phyloP scores from a whole-genome alignment of 345 rosid species.

The Pelargonium nanum region DNA sequence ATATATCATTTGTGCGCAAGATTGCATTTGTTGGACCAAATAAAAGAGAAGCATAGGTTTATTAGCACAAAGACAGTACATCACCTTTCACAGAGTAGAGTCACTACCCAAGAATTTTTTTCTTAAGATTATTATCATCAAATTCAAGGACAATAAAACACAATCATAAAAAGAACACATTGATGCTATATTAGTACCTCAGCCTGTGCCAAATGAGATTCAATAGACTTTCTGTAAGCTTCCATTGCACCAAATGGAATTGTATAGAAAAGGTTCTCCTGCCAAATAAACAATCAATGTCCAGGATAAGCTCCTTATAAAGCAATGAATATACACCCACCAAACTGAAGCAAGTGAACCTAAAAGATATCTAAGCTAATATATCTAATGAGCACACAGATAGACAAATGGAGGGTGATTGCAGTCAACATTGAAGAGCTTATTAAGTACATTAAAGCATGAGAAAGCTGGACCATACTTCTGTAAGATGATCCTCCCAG shows the following conservation, averaged over 20 bases:
- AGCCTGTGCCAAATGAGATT: conserved; percentile 45
- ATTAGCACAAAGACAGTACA: neutral
- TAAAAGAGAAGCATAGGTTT: neutral
- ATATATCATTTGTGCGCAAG: neutral
- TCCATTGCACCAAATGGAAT: conserved; percentile 81
- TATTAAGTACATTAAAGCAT: neutral
- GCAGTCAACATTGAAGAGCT: neutral
- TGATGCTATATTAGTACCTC: conserved; percentile 30
- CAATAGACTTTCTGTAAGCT: conserved; percentile 66
- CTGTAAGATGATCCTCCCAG: conserved; percentile 68
- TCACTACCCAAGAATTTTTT: no score
- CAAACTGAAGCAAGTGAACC: neutral
- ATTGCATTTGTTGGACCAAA: neutral
- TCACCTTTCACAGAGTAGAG: neutral
- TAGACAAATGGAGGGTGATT: no score
- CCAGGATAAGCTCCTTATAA: neutral
- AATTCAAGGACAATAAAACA: neutral
- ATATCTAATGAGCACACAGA: neutral
- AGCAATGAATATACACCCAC: conserved; percentile 3
- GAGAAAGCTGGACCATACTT: conserved; percentile 41
- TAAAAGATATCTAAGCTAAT: neutral
- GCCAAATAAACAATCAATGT: conserved; percentile 20
- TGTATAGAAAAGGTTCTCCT: conserved; percentile 91
- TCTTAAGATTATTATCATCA: neutral
- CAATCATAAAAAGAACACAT: neutral